Evolutionary conservation across 2,329 filamentous ascomycete species (phyloP).

Genomic region (Dothiorella sarmentorum): DNA sequence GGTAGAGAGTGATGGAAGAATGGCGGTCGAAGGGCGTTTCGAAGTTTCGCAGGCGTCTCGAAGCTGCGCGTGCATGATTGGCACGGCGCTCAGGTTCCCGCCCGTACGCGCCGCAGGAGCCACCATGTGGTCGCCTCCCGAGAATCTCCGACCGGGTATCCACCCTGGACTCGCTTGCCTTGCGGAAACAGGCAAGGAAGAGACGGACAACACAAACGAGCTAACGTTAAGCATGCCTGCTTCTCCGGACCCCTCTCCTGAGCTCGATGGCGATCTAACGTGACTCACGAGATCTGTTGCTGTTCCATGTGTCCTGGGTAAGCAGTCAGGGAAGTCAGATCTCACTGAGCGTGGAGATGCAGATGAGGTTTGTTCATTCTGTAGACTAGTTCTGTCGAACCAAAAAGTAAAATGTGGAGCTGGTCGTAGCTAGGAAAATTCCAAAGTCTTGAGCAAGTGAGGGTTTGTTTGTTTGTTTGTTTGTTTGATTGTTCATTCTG

Average conservation of each 20-base stretch:
- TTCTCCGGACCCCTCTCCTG: not conserved
- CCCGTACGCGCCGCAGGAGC: not conserved
- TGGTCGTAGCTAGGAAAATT: slow-evolving; percentile 8
- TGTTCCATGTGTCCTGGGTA: not conserved
- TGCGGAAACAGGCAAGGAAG: not conserved
- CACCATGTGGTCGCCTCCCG: slow-evolving; percentile 1
- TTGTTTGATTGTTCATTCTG: not conserved
- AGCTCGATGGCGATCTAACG: slow-evolving; percentile 6
- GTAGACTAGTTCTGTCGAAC: slow-evolving; percentile 14
- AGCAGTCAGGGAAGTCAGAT: slow-evolving; percentile 1
- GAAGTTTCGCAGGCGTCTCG: not conserved
- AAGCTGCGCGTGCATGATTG: not conserved
- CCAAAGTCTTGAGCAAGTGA: slow-evolving; percentile 8
- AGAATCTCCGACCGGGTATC: slow-evolving; percentile 3
- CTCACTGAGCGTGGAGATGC: slow-evolving; percentile 1
- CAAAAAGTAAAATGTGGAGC: slow-evolving; percentile 2
- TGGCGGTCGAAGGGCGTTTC: not conserved
- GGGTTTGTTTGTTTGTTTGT: too few species aligned
- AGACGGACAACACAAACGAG: not conserved
- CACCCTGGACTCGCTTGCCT: slow-evolving; percentile 2
- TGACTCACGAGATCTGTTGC: slow-evolving; percentile 10
- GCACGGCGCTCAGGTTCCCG: slow-evolving; percentile 7
- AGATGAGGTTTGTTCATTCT: slow-evolving; percentile 13
- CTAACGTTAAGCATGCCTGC: not conserved
- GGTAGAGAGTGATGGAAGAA: not conserved